phyloP scores from a whole-genome alignment of 352 stramenopile species.

The Poterioochromonas sp. region DNA sequence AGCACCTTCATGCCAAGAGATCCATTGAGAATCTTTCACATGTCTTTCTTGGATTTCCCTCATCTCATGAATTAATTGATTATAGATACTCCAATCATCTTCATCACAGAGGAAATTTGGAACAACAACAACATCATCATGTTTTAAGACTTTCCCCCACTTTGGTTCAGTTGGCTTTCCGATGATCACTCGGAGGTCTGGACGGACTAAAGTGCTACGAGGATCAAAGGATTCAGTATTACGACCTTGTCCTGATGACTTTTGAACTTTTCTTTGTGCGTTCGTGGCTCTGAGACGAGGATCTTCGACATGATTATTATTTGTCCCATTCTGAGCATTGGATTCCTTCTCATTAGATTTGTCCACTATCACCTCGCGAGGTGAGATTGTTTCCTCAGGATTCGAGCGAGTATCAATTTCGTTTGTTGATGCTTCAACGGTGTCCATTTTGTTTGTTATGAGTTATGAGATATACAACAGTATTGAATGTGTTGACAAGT shows the following conservation, averaged over 20 bases:
- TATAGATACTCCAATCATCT: slow-evolving; percentile 55
- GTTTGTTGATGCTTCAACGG: no score
- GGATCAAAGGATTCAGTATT: slow-evolving; percentile 48
- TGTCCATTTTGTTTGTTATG: no score
- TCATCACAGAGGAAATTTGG: slow-evolving; percentile 52
- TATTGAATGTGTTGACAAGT: no score
- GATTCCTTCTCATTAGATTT: slow-evolving; percentile 9
- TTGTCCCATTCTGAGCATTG: background rate
- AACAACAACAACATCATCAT: slow-evolving; percentile 58
- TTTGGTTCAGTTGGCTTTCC: slow-evolving; percentile 32
- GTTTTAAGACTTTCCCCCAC: slow-evolving; percentile 45
- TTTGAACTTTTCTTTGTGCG: background rate
- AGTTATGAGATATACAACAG: no score
- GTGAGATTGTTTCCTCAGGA: no score
- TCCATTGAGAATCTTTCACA: slow-evolving; percentile 56
- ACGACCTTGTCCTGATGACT: slow-evolving; percentile 24
- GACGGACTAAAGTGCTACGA: slow-evolving; percentile 51
- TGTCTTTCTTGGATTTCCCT: slow-evolving; percentile 42
- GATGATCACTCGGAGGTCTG: slow-evolving; percentile 50
- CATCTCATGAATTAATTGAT: slow-evolving; percentile 56
- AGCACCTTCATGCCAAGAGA: slow-evolving; percentile 69
- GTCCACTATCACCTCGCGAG: background rate
- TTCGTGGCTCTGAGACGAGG: slow-evolving; percentile 7
- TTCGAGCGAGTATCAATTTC: no score
- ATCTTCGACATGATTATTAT: slow-evolving; percentile 14